A percentile compares a stretch with the other conserved stretches of the same genome.
Conservation (phyloP, 805 yeast genomes). For the Nakazawaea siamensis region DNA sequence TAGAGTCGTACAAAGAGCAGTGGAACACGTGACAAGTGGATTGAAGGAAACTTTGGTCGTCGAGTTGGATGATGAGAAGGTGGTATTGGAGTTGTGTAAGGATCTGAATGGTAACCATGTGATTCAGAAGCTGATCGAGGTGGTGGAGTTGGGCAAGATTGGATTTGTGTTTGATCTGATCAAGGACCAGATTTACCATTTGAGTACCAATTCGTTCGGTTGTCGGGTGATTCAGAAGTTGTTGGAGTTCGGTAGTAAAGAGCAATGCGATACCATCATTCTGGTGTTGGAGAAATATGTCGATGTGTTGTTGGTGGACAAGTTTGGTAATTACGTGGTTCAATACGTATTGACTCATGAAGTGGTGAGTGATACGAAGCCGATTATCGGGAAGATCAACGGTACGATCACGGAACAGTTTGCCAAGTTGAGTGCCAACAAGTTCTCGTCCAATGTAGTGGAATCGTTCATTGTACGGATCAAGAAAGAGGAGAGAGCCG, state of each 20-base stretch:
- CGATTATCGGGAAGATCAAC: conserved; percentile 59
- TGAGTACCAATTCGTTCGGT: conserved; percentile 94
- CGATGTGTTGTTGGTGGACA: conserved; percentile 81
- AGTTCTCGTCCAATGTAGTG: conserved; percentile 95
- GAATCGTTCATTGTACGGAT: conserved; percentile 71
- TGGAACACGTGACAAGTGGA: conserved; percentile 58
- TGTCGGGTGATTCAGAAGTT: conserved; percentile 94
- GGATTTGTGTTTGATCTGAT: conserved; percentile 69
- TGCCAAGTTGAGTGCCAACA: conserved; percentile 85
- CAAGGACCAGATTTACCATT: conserved; percentile 64
- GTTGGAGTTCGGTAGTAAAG: conserved; percentile 64
- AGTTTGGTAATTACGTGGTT: conserved; percentile 95
- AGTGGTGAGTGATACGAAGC: conserved; percentile 43
- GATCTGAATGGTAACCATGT: conserved; percentile 99
- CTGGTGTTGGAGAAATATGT: conserved; percentile 65
- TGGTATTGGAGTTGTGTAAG: conserved; percentile 45
- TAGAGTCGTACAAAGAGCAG: conserved; percentile 90
- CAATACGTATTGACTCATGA: conserved; percentile 92
- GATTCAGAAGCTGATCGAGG: conserved; percentile 88
- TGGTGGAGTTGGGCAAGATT: conserved; percentile 62
- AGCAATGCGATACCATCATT: conserved; percentile 61
- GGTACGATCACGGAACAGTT: conserved; percentile 39
- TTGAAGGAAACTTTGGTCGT: conserved; percentile 62
- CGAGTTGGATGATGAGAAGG: conserved; percentile 50
- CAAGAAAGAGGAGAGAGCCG: conserved; percentile 49